Evolutionary conservation across 2,329 filamentous ascomycete genomes (phyloP).

Genomic region (Penicillium sumatraense): DNA sequence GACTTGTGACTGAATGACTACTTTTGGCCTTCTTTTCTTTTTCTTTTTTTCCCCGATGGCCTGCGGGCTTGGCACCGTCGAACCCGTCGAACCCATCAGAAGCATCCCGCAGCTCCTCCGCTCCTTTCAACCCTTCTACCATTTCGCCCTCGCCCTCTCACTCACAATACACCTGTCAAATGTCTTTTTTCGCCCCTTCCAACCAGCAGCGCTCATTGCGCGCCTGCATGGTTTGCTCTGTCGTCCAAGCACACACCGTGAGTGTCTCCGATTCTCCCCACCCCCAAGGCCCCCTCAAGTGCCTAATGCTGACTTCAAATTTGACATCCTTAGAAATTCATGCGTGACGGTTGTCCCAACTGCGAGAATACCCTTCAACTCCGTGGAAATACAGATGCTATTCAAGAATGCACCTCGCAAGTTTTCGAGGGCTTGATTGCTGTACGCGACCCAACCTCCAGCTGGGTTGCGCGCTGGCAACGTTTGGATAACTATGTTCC

Average conservation of each 20-base stretch:
- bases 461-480: conserved; percentile 98
- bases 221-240: conserved; percentile 98
- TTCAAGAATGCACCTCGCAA: conserved; percentile 91
- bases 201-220: conserved; percentile 83
- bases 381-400: conserved; percentile 74
- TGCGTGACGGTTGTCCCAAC: conserved; percentile 88
- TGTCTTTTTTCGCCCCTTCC: conserved; percentile 70
- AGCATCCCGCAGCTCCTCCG: not conserved
- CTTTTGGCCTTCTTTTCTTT: not conserved
- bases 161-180: conserved; percentile 21
- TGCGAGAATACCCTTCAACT: conserved; percentile 93
- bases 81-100: conserved; percentile 27
- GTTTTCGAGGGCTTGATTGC: conserved; percentile 94
- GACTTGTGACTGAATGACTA: too few relatives aligned
- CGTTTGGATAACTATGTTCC: conserved; percentile 84
- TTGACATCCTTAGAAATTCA: conserved; percentile 69
- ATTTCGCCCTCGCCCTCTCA: conserved; percentile 3
- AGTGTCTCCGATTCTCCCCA: conserved; percentile 32
- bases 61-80: conserved; percentile 36
- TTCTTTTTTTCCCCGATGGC: conserved; percentile 26
- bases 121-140: conserved; percentile 2
- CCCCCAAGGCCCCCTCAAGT: conserved; percentile 1
- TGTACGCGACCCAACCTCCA: conserved; percentile 77
- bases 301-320: not conserved
- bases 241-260: conserved; percentile 82